A percentile compares a stretch with the other conserved stretches of the same genome.
Evolutionary conservation across 2,329 filamentous ascomycete genomes (phyloP).

Genomic region (Penicillium sp.): DNA sequence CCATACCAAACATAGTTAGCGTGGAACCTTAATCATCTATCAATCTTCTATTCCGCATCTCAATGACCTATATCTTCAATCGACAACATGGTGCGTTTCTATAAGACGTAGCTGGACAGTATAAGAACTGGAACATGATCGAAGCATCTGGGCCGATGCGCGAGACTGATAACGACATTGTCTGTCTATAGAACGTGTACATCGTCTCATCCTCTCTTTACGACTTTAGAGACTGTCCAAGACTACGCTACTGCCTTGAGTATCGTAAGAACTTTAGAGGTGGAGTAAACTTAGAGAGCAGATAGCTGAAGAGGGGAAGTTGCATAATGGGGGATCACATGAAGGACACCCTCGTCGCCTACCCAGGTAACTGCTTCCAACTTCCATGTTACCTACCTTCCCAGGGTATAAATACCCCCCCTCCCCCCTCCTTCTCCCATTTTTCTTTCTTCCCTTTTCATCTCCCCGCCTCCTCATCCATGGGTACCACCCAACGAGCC

Average conservation of each 20-base stretch:
- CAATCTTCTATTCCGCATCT: background rate
- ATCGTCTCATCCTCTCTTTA: background rate
- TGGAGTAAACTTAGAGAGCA: rapidly evolving
- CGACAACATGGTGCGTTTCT: background rate
- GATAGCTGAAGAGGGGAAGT: background rate
- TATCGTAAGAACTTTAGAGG: too few species aligned
- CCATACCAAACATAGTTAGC: too few species aligned
- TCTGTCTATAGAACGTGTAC: background rate
- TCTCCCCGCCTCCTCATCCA: background rate
- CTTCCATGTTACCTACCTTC: too few species aligned
- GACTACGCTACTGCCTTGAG: too few species aligned
- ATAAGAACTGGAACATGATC: too few species aligned
- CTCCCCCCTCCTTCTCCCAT: background rate
- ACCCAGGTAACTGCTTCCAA: too few species aligned
- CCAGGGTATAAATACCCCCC: background rate
- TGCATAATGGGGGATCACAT: background rate
- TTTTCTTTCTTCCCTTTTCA: background rate
- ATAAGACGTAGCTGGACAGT: background rate
- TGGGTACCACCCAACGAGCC: background rate
- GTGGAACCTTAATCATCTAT: background rate
- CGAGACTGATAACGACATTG: background rate
- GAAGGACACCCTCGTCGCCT: background rate
- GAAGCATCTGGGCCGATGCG: too few species aligned
- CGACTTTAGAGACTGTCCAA: background rate
- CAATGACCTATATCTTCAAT: background rate